Conservation (phyloP, 441 rosid species). For the Bocquillonia castaneifolia region DNA sequence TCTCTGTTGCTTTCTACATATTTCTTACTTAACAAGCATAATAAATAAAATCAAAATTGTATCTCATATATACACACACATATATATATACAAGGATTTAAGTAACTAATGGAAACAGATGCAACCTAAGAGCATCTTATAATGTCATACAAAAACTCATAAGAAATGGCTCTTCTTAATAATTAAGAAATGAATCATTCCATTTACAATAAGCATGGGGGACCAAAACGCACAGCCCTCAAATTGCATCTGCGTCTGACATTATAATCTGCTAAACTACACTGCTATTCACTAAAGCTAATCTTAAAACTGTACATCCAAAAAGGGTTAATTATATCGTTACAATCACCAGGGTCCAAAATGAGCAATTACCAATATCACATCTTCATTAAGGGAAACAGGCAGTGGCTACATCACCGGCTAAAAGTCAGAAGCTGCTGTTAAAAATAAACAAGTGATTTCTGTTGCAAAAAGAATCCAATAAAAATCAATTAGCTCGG, state of each 20-base stretch:
- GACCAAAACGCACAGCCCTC: conserved; percentile 24
- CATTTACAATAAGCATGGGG: conserved; percentile 23
- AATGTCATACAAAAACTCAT: no score
- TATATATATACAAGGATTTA: no score
- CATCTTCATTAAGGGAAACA: not conserved
- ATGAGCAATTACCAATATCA: not conserved
- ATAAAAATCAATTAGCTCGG: conserved; percentile 28
- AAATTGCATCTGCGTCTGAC: conserved; percentile 4
- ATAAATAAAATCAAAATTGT: no score
- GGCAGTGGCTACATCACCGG: not conserved
- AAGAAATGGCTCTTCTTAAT: conserved; percentile 14
- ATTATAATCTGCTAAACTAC: not conserved
- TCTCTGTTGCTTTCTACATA: no score
- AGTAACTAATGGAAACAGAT: no score
- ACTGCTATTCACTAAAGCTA: not conserved
- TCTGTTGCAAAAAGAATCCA: not conserved
- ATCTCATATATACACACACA: no score
- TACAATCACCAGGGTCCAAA: not conserved
- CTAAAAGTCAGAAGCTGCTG: not conserved
- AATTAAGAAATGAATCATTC: conserved; percentile 13
- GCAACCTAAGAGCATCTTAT: no score
- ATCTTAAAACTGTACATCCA: conserved; percentile 23
- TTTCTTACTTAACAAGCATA: no score
- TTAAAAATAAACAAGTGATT: conserved; percentile 1
- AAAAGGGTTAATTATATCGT: not conserved